These are phyloP conservation scores for Phialocephala sp. DNA, from an alignment of 2,329 filamentous ascomycete genomes.

Conservation along the genomic window DNA sequence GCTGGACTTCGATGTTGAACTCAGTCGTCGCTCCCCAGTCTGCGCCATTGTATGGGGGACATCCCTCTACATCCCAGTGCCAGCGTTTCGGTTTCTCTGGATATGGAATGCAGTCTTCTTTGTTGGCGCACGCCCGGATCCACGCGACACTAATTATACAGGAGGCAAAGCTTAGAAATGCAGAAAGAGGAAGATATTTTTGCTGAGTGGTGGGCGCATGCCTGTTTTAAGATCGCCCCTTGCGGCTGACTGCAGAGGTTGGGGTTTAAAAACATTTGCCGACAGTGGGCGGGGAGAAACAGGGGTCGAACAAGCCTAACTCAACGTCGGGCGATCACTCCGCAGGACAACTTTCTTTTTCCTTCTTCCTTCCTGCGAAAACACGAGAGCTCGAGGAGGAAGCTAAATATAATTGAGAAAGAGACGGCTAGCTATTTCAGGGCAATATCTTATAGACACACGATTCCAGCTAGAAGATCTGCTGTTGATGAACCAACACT, in stretches of 20 bases:
- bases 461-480: too few species aligned
- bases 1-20: constrained; percentile 31
- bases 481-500: too few species aligned
- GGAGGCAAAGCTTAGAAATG: neutral
- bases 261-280: neutral
- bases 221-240: neutral
- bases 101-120: neutral
- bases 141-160: neutral
- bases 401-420: too few species aligned
- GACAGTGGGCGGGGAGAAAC: neutral
- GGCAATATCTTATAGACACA: too few species aligned
- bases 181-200: neutral
- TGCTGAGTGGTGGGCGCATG: neutral
- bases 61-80: constrained; percentile 9
- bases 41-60: constrained; percentile 2
- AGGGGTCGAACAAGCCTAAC: neutral
- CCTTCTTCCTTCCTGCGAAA: neutral
- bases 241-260: constrained; percentile 6
- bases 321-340: neutral
- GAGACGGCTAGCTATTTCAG: too few species aligned
- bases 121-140: neutral
- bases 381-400: neutral
- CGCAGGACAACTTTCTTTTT: neutral
- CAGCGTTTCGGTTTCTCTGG: neutral
- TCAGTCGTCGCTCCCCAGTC: constrained; percentile 17